A percentile compares a stretch with the other conserved stretches of the same genome.
These are phyloP conservation scores for Nyssa sinensis DNA, from an alignment of 148 eudicot genomes.

Conservation along the genomic window DNA sequence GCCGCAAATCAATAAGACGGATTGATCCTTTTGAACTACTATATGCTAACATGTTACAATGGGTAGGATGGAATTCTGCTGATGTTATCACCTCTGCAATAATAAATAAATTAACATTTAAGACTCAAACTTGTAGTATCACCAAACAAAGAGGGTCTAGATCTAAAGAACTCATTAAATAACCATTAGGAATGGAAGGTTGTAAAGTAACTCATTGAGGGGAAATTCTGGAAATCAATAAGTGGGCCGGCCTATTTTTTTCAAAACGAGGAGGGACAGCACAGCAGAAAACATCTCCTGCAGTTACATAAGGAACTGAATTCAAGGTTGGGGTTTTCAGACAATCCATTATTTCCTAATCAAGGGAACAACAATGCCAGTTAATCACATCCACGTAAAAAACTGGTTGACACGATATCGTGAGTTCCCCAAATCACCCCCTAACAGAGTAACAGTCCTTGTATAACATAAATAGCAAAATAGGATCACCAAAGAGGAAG, in stretches of 20 bases:
- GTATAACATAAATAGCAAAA: neutral
- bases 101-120: slow-evolving; percentile 12
- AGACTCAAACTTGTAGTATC: slow-evolving; percentile 10
- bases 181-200: neutral
- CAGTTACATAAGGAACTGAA: neutral
- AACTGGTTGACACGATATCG: neutral
- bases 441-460: neutral
- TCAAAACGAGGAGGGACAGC: too few species aligned
- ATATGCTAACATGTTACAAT: slow-evolving; percentile 74
- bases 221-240: neutral
- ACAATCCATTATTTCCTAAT: too few species aligned
- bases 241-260: too few species aligned
- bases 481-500: neutral
- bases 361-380: neutral
- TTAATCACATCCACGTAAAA: slow-evolving; percentile 4
- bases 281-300: neutral
- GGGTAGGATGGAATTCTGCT: slow-evolving; percentile 83
- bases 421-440: neutral
- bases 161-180: neutral
- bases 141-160: neutral
- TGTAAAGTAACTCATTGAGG: neutral
- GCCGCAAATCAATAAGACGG: slow-evolving; percentile 83
- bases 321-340: neutral
- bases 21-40: slow-evolving; percentile 88
- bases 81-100: slow-evolving; percentile 84